Conservation (phyloP, 2,329 filamentous ascomycete genomes). For the Mariannaea elegans region DNA sequence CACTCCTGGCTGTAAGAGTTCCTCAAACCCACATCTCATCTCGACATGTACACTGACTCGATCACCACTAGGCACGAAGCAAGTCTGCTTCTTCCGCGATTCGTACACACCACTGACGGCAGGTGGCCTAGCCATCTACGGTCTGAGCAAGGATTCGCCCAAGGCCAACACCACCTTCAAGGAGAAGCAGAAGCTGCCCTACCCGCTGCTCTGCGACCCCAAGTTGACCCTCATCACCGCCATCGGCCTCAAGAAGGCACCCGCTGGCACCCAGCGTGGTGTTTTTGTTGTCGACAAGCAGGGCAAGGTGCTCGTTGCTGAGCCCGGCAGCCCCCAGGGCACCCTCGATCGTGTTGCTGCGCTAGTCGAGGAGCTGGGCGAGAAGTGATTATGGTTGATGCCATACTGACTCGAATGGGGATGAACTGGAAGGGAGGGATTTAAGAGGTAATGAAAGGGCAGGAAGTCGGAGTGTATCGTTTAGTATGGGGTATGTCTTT, state of each 20-base stretch:
- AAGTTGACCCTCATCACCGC: constrained; percentile 78
- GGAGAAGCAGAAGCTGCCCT: constrained; percentile 88
- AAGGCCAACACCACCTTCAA: constrained; percentile 95
- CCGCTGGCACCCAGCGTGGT: constrained; percentile 82
- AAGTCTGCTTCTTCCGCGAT: constrained; percentile 94
- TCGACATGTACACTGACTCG: constrained; percentile 11
- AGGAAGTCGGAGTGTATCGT: constrained; percentile 6
- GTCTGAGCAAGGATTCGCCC: constrained; percentile 85
- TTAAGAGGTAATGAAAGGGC: constrained; percentile 9
- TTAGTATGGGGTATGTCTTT: constrained; percentile 3
- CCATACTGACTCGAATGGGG: not conserved
- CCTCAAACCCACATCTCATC: not conserved
- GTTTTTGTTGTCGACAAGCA: constrained; percentile 87
- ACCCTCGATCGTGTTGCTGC: constrained; percentile 82
- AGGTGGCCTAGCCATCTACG: constrained; percentile 86
- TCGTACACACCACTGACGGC: constrained; percentile 78
- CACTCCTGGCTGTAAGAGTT: constrained; percentile 86
- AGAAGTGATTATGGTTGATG: constrained; percentile 26
- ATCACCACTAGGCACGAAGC: constrained; percentile 79
- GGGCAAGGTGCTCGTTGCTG: constrained; percentile 79
- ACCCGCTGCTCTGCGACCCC: constrained; percentile 87
- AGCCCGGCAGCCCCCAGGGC: constrained; percentile 78
- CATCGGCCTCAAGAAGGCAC: constrained; percentile 88
- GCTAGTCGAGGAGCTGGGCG: constrained; percentile 63
- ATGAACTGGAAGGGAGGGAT: not conserved